Base-by-base conservation (phyloP, 805 yeast species). In the Saccharomyces jurei region DNA sequence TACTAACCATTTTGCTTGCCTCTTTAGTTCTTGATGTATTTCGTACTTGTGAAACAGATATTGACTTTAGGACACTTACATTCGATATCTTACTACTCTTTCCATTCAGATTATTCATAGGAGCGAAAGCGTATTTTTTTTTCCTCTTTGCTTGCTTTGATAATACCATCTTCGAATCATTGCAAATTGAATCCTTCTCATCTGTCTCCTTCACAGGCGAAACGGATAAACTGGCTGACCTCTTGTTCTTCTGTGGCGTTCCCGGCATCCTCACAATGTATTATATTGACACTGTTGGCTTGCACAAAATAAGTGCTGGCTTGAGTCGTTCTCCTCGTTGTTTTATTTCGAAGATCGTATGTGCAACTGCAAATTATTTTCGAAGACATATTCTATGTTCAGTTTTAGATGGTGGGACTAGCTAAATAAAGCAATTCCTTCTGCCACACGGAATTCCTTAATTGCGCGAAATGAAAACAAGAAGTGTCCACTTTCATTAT, bases 21-120 rank as follows among this genome's bases (percentile, higher is more conserved):
- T 32, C 44, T 32, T n/a, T 47, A 11, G 28, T 52, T 26, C 44
- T 41, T 21, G 57, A 55, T 2, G 60, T 63, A 54, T 66, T 65
- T 52, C 70, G 56, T 3, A 68, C 58, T 49, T 66, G 69, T 3
- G 71, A 63, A 5, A 65, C 66, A 10, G 71, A 61, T 17, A 67
- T 64, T 3, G 72, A 63, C 47, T 59, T 57, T 25, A 69, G 52
- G 2, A 65, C 62, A 14, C 53, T 52, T 5, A 55, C 29, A 27
- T 56, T 60, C 9, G 49, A 49, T 27, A 51, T 56, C 10, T 48
- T 51, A 8, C 52, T 53, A 9, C 32, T 27, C 13, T 41, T 41
- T 4, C 50, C 22, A n/a, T 54, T 56, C 9, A 64, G 31, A n/a
- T 59, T 65, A 50, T 66, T 60, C 10, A 66, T 46, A 13, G 70